Percentiles rank a stretch among this genome's conserved stretches.
These are phyloP conservation scores for Leishmania aethiopica DNA, from an alignment of 208 protist species.

Conservation along the genomic window DNA sequence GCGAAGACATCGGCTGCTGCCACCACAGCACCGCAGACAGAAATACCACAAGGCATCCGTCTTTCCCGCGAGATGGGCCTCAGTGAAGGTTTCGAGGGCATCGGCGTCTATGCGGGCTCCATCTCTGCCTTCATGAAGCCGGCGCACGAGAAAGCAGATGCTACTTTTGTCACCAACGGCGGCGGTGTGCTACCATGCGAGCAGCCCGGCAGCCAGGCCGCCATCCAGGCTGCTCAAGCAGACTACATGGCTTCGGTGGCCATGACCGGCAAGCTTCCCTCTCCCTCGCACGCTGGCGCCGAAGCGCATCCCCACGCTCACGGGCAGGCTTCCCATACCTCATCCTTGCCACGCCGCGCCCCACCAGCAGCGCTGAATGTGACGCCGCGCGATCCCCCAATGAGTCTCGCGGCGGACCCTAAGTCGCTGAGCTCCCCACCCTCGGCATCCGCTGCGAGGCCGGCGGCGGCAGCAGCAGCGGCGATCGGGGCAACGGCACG, in stretches of 20 bases:
- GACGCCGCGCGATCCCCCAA: constrained; percentile 11
- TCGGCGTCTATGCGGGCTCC: constrained; percentile 81
- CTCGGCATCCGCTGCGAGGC: constrained; percentile 5
- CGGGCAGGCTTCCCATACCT: not conserved
- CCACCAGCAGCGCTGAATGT: constrained; percentile 14
- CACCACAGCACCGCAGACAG: constrained; percentile 4
- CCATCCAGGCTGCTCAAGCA: constrained; percentile 53
- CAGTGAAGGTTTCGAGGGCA: constrained; percentile 62
- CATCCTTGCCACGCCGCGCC: constrained; percentile 29
- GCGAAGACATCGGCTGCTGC: not conserved
- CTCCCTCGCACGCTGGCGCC: constrained; percentile 18
- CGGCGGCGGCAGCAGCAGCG: not conserved
- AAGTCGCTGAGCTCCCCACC: not conserved
- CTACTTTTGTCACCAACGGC: constrained; percentile 9
- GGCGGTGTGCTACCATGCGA: constrained; percentile 61
- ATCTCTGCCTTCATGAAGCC: constrained; percentile 82
- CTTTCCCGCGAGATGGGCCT: constrained; percentile 58
- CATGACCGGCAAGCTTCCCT: constrained; percentile 67
- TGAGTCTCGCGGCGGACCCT: not conserved
- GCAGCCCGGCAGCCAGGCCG: constrained; percentile 38
- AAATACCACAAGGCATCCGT: constrained; percentile 31
- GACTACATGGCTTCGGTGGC: constrained; percentile 64
- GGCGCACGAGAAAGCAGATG: constrained; percentile 36
- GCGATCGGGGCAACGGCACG: not conserved
- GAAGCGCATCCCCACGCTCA: not conserved